Base-by-base conservation (phyloP, 208 protist genomes). In the Balamuthia mandrillaris region DNA sequence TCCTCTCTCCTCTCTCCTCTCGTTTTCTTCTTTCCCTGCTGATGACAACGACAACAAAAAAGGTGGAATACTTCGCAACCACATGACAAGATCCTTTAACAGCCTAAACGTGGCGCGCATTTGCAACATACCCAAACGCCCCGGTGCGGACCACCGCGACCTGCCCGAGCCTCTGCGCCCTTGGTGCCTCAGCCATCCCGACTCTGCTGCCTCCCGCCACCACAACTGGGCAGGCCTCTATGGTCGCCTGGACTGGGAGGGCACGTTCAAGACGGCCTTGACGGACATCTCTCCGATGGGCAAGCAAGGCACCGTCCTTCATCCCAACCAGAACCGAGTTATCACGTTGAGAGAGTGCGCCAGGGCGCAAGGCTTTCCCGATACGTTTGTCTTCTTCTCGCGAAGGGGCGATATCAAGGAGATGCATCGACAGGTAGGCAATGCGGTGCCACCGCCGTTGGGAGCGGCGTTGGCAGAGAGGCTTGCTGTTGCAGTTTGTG, bases 151-250 rank as follows among this genome's bases (percentile, higher is more conserved):
- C 68, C 68, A 78, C 18, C 68, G 68, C 3, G 68, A 78, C 47
- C 68, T 78, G 1, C 68, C 68, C 6, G 10, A 9, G 9, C 24
- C 3, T 21, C 68, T 78, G 29, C 58, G 45, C 45, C 68, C 68
- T 31, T 78, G 68, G 68, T 78, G 68, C 27, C 68, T 78, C 29
- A 60, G 45, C 29, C 12, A 78, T n/a, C 68, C 68, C 68, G 58
- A 78, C 29, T 78, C 68, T 31, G n/a, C 45, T 60, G 68, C 68
- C 2, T 0, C 68, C 45, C 7, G 49, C 45, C 87, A 90, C 60
- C 86, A 88, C 84, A 42, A 47, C n/a, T 87, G 87, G 87, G 56
- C 87, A 1, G 87, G 87, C 16, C 83, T 90, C 31, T 90, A 88
- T 47, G 87, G 87, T 16, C 75, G 87, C 16, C 41, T 90, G 27